These are phyloP conservation scores for Begonia loranthoides DNA, from an alignment of 306 rosid species.

Conservation along the genomic window DNA sequence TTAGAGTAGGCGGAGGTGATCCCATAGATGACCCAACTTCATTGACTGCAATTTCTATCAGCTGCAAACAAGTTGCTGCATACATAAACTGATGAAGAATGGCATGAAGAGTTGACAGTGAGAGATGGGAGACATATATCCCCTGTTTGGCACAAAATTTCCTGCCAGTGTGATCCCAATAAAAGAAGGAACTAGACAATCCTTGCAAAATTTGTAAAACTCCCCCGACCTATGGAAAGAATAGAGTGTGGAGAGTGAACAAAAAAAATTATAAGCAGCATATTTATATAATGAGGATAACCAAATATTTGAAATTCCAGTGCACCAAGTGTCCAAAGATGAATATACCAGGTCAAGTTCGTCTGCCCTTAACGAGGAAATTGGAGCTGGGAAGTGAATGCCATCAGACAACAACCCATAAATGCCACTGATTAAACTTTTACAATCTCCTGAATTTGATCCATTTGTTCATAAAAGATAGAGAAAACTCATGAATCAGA, in stretches of 20 bases:
- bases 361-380: constrained; percentile 45
- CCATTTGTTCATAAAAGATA: constrained; percentile 18
- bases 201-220: constrained; percentile 89
- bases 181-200: constrained; percentile 50
- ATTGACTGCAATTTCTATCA: constrained; percentile 26
- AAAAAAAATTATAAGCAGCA: not conserved
- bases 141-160: constrained; percentile 43
- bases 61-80: constrained; percentile 76
- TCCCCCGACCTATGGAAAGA: constrained; percentile 50
- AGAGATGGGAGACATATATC: constrained; percentile 49
- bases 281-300: not conserved
- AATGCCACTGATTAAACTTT: constrained; percentile 46
- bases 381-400: constrained; percentile 54
- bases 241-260: not conserved
- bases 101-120: constrained; percentile 50
- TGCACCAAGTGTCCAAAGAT: not conserved
- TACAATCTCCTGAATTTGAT: constrained; percentile 28
- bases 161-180: constrained; percentile 40
- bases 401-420: constrained; percentile 41
- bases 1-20: constrained; percentile 53
- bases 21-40: constrained; percentile 28
- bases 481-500: not conserved
- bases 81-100: constrained; percentile 50
- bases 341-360: constrained; percentile 60
- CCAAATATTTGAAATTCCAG: not conserved